Evolutionary conservation across 1,284 basidiomycete genomes (phyloP).

Genomic region (Stereum hirsutum): DNA sequence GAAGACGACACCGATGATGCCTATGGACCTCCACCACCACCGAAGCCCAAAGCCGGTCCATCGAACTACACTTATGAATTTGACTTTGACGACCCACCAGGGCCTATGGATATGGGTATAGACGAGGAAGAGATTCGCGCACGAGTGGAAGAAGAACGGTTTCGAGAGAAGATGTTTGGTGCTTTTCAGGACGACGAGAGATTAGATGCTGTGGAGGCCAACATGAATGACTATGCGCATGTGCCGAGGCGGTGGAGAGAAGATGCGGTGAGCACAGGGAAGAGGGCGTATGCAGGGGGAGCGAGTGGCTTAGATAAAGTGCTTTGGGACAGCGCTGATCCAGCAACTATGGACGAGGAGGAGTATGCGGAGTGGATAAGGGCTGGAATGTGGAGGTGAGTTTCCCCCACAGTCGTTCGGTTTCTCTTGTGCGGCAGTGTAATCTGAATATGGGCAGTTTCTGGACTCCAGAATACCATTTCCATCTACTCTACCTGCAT

Average conservation of each 20-base stretch:
- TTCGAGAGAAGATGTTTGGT: slow-evolving; percentile 60
- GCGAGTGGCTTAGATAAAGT: slow-evolving; percentile 23
- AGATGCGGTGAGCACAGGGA: slow-evolving; percentile 11
- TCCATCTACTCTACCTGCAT: no score
- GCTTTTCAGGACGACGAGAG: slow-evolving; percentile 64
- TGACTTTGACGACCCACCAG: slow-evolving; percentile 9
- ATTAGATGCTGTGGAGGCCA: slow-evolving; percentile 50
- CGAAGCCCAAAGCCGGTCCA: slow-evolving; percentile 5
- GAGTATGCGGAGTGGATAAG: slow-evolving; percentile 78
- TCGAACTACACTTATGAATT: slow-evolving; percentile 8
- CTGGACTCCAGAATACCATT: no score
- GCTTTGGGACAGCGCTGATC: slow-evolving; percentile 40
- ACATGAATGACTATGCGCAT: slow-evolving; percentile 57
- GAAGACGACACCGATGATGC: slow-evolving; percentile 15
- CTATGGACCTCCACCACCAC: slow-evolving; percentile 19
- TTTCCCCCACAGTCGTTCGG: no score
- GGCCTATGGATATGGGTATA: no score
- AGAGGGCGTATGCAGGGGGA: slow-evolving; percentile 9
- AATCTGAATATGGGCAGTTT: no score
- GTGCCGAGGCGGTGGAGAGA: slow-evolving; percentile 50
- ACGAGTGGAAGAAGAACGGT: slow-evolving; percentile 51
- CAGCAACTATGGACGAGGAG: slow-evolving; percentile 69
- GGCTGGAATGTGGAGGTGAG: slow-evolving; percentile 70
- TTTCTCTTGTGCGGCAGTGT: no score
- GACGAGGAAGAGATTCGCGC: slow-evolving; percentile 30